Evolutionary conservation across 805 yeast genomes (phyloP).

Genomic region (Ogataea glucozyma): DNA sequence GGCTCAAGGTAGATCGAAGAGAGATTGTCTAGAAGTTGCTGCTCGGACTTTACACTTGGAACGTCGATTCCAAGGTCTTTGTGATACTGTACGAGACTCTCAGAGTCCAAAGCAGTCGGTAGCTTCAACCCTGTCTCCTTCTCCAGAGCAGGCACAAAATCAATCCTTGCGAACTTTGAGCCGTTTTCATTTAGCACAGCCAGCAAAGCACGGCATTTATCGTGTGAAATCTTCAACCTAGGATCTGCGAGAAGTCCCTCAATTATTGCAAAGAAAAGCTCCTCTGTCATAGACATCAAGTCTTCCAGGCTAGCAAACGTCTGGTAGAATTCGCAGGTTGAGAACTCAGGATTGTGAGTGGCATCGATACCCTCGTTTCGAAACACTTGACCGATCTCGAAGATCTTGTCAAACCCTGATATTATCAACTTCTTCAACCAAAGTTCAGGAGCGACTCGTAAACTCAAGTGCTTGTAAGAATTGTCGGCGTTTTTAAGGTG

Average conservation of each 20-base stretch:
- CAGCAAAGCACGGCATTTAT: conserved; percentile 23
- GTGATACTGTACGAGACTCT: conserved; percentile 44
- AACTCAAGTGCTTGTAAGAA: conserved; percentile 42
- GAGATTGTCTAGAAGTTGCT: conserved; percentile 64
- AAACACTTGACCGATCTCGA: conserved; percentile 82
- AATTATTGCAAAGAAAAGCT: conserved; percentile 48
- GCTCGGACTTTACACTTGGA: conserved; percentile 48
- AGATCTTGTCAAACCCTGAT: conserved; percentile 83
- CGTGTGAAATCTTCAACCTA: conserved; percentile 24
- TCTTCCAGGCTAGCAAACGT: conserved; percentile 66
- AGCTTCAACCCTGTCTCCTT: conserved; percentile 46
- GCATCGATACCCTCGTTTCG: conserved; percentile 92
- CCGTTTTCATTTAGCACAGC: conserved; percentile 17
- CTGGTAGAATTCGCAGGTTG: conserved; percentile 86
- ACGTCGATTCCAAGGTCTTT: conserved; percentile 35
- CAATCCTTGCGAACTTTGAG: conserved; percentile 46
- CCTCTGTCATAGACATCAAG: conserved; percentile 64
- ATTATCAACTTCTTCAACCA: conserved; percentile 87
- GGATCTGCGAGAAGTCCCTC: conserved; percentile 29
- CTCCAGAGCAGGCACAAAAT: conserved; percentile 69
- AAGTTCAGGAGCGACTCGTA: conserved; percentile 92
- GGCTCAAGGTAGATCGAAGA: conserved; percentile 67
- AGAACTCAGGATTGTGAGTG: conserved; percentile 93
- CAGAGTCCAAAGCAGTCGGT: conserved; percentile 46
- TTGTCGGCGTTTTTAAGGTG: conserved; percentile 36